phyloP scores from a whole-genome alignment of 2,329 filamentous ascomycete genomes.

The Sordariomycetes sp. region DNA sequence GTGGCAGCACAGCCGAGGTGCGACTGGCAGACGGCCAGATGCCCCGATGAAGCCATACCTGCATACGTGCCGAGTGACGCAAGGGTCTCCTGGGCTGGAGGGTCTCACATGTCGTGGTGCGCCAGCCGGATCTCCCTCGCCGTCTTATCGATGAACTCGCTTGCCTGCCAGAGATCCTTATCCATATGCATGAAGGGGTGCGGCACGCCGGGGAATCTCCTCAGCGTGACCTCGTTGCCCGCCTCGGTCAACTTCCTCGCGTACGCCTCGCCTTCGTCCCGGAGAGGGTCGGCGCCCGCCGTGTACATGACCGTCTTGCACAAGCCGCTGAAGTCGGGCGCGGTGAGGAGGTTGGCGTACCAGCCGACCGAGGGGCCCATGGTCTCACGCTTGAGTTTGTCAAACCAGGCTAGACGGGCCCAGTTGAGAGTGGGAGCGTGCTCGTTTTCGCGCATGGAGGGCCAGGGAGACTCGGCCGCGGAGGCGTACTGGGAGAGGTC shows the following conservation, averaged over 20 bases:
- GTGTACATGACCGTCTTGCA: slow-evolving; percentile 30
- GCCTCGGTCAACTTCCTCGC: slow-evolving; percentile 27
- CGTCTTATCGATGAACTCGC: slow-evolving; percentile 21
- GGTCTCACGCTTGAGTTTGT: slow-evolving; percentile 20
- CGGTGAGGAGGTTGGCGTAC: slow-evolving; percentile 22
- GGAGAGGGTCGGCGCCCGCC: slow-evolving; percentile 32
- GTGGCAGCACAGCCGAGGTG: too few relatives aligned
- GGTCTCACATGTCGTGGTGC: slow-evolving; percentile 10
- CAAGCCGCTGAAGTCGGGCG: slow-evolving; percentile 21
- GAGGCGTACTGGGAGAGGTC: slow-evolving; percentile 25
- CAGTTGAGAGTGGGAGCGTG: slow-evolving; percentile 33
- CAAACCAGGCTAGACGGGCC: slow-evolving; percentile 30
- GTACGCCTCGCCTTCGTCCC: slow-evolving; percentile 40
- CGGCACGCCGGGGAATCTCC: slow-evolving; percentile 35
- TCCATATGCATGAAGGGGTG: slow-evolving; percentile 43
- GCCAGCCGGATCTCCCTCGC: slow-evolving; percentile 20
- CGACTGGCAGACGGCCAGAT: too few relatives aligned
- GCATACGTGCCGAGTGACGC: too few relatives aligned
- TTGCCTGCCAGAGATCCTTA: slow-evolving; percentile 23
- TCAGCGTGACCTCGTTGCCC: slow-evolving; percentile 34
- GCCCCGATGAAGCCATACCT: too few relatives aligned
- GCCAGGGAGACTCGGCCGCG: slow-evolving; percentile 25
- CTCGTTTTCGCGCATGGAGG: slow-evolving; percentile 30
- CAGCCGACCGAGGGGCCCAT: slow-evolving; percentile 11
- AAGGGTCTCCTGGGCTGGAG: too few relatives aligned